Conservation (phyloP, 2,329 filamentous ascomycete species). For the Aspergillus texensis region DNA sequence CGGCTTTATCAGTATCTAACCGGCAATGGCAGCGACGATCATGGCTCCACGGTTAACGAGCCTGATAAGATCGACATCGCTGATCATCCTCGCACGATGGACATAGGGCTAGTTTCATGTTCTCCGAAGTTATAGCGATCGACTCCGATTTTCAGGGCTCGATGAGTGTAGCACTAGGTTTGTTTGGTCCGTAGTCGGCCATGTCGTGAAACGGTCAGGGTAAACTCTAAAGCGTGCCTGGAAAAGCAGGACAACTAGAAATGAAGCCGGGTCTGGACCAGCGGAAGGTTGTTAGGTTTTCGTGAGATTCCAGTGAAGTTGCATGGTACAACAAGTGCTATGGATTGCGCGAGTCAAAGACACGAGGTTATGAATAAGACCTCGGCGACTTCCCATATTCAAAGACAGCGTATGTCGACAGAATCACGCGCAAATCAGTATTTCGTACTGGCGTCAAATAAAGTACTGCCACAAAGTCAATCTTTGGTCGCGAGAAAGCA, state of each 20-base stretch:
- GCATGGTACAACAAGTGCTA: neutral
- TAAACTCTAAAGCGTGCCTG: neutral
- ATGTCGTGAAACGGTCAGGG: neutral
- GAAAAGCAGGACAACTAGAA: neutral
- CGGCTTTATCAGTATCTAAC: neutral
- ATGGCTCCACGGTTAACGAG: neutral
- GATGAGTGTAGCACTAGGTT: neutral
- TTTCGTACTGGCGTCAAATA: neutral
- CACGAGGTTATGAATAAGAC: neutral
- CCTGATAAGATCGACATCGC: neutral
- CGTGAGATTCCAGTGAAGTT: neutral
- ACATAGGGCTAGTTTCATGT: neutral
- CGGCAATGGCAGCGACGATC: neutral
- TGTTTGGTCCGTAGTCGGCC: neutral
- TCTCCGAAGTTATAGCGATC: neutral
- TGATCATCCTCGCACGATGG: neutral
- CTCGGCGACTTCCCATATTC: neutral
- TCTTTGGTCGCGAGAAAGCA: neutral
- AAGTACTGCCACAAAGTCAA: neutral
- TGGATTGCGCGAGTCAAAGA: neutral
- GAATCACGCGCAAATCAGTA: neutral
- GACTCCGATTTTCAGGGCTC: neutral
- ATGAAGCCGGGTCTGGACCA: neutral
- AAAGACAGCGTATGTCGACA: neutral
- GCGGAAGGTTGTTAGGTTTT: neutral